A percentile compares a stretch with the other conserved stretches of the same genome.
Evolutionary conservation across 331 rosid species (phyloP).

Genomic region (Saraca asoca): DNA sequence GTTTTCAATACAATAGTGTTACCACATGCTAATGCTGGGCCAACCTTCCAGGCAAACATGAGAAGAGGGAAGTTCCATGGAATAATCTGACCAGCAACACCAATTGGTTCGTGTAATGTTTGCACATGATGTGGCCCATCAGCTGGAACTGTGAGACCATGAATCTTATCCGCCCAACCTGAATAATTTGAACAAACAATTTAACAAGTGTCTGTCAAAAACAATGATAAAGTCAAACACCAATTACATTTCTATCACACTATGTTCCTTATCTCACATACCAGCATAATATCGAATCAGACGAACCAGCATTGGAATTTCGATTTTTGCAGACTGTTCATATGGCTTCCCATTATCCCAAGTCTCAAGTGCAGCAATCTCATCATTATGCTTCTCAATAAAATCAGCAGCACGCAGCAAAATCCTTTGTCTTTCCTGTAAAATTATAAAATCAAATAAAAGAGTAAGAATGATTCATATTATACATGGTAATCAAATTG

Average conservation of each 20-base stretch:
- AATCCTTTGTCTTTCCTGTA: constrained; percentile 69
- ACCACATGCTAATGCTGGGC: constrained; percentile 66
- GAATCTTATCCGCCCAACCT: constrained; percentile 54
- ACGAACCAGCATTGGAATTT: constrained; percentile 72
- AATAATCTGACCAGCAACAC: constrained; percentile 68
- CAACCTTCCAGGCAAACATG: constrained; percentile 68
- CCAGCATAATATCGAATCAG: constrained; percentile 85
- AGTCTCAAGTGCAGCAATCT: constrained; percentile 81
- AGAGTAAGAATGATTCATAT: not conserved
- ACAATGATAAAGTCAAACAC: too few species aligned
- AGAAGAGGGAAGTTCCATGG: constrained; percentile 75
- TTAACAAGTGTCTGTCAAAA: too few species aligned
- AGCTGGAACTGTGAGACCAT: constrained; percentile 63
- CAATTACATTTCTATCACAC: too few species aligned
- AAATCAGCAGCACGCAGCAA: constrained; percentile 80
- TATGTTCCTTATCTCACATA: constrained; percentile 47
- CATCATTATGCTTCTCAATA: constrained; percentile 75
- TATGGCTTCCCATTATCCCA: constrained; percentile 96
- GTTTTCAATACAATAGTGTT: constrained; percentile 60
- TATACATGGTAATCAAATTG: constrained; percentile 15
- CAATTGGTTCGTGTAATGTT: constrained; percentile 65
- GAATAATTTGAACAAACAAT: too few species aligned
- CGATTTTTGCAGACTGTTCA: constrained; percentile 71
- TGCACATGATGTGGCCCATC: constrained; percentile 60
- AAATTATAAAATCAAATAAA: not conserved